Evolutionary conservation across 2,329 filamentous ascomycete species (phyloP), one percentile per base, ranked within the genome.

Genomic region (Alternaria brassicae): DNA sequence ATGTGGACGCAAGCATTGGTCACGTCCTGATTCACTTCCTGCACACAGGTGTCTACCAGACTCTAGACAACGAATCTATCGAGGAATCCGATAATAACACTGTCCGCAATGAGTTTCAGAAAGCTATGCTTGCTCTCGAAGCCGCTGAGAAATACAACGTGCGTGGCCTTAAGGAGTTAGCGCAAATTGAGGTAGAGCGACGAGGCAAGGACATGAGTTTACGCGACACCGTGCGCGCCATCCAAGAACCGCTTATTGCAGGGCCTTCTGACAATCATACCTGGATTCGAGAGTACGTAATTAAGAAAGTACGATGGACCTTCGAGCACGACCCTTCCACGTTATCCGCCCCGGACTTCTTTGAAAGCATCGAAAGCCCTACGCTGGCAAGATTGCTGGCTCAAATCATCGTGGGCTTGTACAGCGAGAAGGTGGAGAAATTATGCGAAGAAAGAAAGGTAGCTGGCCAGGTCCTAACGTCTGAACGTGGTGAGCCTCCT

Each of bases 11-110:
- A 41, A 53, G 51, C 42, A 69, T 55, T 37, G 62, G 61, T 39
- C 69, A 72, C 49, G 57, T 61, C 12, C 34, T 72, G 21, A 56
- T 70, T 23, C 70, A 72, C 37, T 71, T 65, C 55, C 50, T 72
- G n/a, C 59, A 70, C 60, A 71, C 71, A 4, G 68, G 66, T n/a
- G 39, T 54, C 19, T 73, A 73, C 40, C 71, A 73, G 36, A 70
- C 69, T 3, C 67, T 73, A 17, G 42, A 57, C 39, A 28, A 63
- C 15, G 28, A 42, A n/a, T 32, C 47, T 40, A 2, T 32, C 34
- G 52, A 25, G 17, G 15, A 3, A 12, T 21, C 3, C 13, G 34
- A 27, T 2, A 34, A 21, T 15, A 45, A 10, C 10, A 13, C n/a
- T 25, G 34, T 54, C 34, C 25, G 25, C 19, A 19, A 27, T 17